Evolutionary conservation across 2,329 filamentous ascomycete species (phyloP), one percentile per base, ranked within the genome.

Genomic region (Pyricularia grisea): DNA sequence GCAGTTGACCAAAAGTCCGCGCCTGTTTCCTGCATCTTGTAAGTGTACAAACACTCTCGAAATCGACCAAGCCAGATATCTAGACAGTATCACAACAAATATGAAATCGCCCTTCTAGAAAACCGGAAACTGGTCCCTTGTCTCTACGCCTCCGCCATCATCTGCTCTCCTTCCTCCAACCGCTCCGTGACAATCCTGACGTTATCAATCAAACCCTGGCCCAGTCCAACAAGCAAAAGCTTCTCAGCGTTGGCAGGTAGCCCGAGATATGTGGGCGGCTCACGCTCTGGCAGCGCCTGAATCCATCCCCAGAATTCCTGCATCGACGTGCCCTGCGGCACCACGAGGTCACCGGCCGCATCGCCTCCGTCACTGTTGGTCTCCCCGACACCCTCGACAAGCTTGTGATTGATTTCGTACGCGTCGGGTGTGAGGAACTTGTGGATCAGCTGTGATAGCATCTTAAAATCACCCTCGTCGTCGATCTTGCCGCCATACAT

Each of bases 401-500:
- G 86, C 77, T 92, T 92, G 83, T 97, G 93, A 69, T 94, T 92
- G 66, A 94, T 90, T 70, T 99, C 95, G 76, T 96, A 99, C 2
- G 95, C 95, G 1, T 90, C 87, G 0, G 94, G 92, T 0, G 93
- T 97, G 72, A 99, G 84, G 78, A 96, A 89, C 36, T 85, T 86
- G 63, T 88, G 80, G 66, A 99, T 94, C 2, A 99, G 86, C 69
- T 86, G 81, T 65, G 85, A 84, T 20, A 99, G 87, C 64, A 89
- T 85, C 67, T 82, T 81, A 78, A 95, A 97, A 80, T 99, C 95
- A 61, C 82, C 89, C 72, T 93, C 91, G 76, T 97, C 88, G 77
- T 99, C 95, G 74, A 99, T 94, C 83, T 99, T 99, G 78, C 95
- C 95, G 72, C 95, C 95, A 76, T 99, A 99, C 72, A 94, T 98